Evolutionary conservation across 768 basidiomycete genomes (phyloP).

Genomic region (Boletus huronensis): DNA sequence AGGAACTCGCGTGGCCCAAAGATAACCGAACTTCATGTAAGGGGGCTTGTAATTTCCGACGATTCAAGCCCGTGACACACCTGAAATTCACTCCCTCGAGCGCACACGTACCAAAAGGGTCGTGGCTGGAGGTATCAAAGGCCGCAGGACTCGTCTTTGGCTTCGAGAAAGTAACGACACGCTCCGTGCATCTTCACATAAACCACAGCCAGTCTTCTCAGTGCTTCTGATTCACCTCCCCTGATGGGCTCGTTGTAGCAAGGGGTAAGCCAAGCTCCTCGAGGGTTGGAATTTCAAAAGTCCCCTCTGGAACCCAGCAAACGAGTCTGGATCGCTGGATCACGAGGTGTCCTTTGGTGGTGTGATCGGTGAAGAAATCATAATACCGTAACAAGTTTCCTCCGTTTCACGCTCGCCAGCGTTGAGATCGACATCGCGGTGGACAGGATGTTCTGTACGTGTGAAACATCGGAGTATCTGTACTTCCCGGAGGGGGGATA

Average conservation of each 20-base stretch:
- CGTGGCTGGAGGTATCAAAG: constrained; percentile 22
- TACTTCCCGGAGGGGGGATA: constrained; percentile 1
- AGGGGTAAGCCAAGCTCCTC: constrained; percentile 16
- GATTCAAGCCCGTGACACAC: constrained; percentile 5
- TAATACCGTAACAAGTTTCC: constrained; percentile 14
- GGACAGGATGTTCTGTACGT: constrained; percentile 11
- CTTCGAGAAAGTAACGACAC: constrained; percentile 17
- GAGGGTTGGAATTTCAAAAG: constrained; percentile 25
- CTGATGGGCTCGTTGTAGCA: constrained; percentile 29
- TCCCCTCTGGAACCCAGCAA: constrained; percentile 15
- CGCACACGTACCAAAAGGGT: constrained; percentile 19
- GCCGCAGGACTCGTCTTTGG: constrained; percentile 7
- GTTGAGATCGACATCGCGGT: constrained; percentile 13
- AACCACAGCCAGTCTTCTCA: constrained; percentile 14
- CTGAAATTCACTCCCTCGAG: constrained; percentile 8
- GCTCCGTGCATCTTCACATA: constrained; percentile 16
- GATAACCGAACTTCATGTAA: constrained; percentile 20
- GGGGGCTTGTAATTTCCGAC: constrained; percentile 21
- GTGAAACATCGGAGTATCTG: constrained; percentile 15
- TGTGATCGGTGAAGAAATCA: constrained; percentile 16
- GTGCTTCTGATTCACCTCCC: constrained; percentile 27
- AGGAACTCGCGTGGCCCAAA: constrained; percentile 19
- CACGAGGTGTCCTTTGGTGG: constrained; percentile 5
- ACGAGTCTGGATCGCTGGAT: constrained; percentile 17
- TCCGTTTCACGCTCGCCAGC: constrained; percentile 15